Conservation (phyloP, 495 filamentous ascomycete genomes). For the Staphylotrichum tortipilum region DNA sequence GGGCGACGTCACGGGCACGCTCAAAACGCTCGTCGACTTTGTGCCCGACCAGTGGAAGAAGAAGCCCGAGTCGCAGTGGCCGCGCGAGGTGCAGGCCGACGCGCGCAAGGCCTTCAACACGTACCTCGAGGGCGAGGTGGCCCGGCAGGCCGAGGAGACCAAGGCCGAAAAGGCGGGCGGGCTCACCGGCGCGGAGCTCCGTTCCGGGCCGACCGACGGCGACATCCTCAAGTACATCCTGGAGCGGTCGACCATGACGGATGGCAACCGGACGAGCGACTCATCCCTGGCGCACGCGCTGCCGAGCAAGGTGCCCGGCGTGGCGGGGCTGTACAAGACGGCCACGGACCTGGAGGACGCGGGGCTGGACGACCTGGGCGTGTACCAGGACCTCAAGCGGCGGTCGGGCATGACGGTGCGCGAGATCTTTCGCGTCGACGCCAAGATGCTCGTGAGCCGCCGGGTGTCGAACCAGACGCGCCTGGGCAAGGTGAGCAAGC, state of each 20-base stretch:
- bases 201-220: slow-evolving; percentile 29
- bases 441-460: slow-evolving; percentile 62
- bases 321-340: slow-evolving; percentile 42
- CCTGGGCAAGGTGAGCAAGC: slow-evolving; percentile 76
- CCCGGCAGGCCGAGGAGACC: slow-evolving; percentile 27
- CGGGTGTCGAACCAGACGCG: slow-evolving; percentile 86
- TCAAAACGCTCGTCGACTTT: slow-evolving; percentile 33
- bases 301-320: slow-evolving; percentile 36
- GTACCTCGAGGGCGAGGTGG: slow-evolving; percentile 24
- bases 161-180: slow-evolving; percentile 38
- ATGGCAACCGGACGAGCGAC: slow-evolving; percentile 25
- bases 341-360: slow-evolving; percentile 35
- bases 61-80: slow-evolving; percentile 23
- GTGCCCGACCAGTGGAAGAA: slow-evolving; percentile 26
- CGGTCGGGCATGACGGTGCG: slow-evolving; percentile 56
- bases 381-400: slow-evolving; percentile 48
- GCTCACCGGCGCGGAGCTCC: too few relatives aligned
- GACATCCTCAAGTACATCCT: slow-evolving; percentile 35
- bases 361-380: slow-evolving; percentile 33
- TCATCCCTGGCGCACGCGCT: slow-evolving; percentile 36
- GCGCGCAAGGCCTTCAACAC: slow-evolving; percentile 23
- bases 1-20: slow-evolving; percentile 18
- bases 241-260: slow-evolving; percentile 31
- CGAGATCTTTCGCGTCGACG: slow-evolving; percentile 46
- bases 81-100: slow-evolving; percentile 17